A percentile compares a stretch with the other conserved stretches of the same genome.
Evolutionary conservation across 2,329 filamentous ascomycete species (phyloP).

Genomic region (Botrytis fabae): DNA sequence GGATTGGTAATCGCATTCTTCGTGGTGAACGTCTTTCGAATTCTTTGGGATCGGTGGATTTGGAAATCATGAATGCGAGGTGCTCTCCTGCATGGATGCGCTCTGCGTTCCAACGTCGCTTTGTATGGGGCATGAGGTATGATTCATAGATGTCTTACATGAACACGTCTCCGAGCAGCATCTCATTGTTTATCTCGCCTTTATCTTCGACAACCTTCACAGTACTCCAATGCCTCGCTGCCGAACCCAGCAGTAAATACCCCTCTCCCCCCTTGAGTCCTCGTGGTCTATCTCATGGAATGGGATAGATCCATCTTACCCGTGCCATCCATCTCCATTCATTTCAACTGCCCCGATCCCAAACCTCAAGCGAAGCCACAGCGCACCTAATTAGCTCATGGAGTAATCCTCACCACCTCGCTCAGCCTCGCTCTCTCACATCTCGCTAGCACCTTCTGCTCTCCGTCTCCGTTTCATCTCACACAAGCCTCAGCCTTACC

Average conservation of each 20-base stretch:
- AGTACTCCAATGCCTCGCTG: not conserved
- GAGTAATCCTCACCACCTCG: not conserved
- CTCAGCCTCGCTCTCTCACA: not conserved
- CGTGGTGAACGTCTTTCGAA: not conserved
- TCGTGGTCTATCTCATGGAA: not conserved
- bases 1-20: not conserved
- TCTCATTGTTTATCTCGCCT: not conserved
- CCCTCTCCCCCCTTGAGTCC: conserved; percentile 2
- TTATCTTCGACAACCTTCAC: not conserved
- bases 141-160: conserved; percentile 7
- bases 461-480: not conserved
- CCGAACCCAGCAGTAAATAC: not conserved
- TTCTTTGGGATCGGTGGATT: not conserved
- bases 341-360: not conserved
- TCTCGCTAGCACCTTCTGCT: not conserved
- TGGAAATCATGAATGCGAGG: not conserved
- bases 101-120: not conserved
- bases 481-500: conserved; percentile 1
- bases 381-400: conserved; percentile 6
- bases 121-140: not conserved
- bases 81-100: not conserved
- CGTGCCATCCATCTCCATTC: not conserved
- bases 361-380: conserved; percentile 4
- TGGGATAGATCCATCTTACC: not conserved
- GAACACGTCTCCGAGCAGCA: conserved; percentile 2